Conservation (phyloP, 306 rosid genomes). For the Rosa rugosa region DNA sequence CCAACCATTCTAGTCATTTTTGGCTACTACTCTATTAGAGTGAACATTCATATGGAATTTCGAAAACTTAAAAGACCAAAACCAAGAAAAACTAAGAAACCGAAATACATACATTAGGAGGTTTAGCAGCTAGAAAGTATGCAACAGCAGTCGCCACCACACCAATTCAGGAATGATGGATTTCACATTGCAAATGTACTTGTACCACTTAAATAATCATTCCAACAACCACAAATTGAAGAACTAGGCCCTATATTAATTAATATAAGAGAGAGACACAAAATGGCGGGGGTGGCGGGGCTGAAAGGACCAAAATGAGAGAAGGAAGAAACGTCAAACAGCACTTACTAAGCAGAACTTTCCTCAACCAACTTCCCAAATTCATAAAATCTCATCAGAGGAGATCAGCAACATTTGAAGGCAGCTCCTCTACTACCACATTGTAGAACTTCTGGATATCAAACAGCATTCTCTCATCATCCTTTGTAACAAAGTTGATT, state of each 20-base stretch:
- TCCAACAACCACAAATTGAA: slow-evolving; percentile 31
- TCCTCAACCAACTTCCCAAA: slow-evolving; percentile 22
- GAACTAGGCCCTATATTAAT: slow-evolving; percentile 31
- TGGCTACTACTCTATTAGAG: background rate
- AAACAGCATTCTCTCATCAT: slow-evolving; percentile 64
- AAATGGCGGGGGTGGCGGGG: background rate
- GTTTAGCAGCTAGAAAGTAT: slow-evolving; percentile 27
- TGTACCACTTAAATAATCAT: slow-evolving; percentile 26
- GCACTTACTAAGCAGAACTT: slow-evolving; percentile 33
- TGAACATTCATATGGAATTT: background rate
- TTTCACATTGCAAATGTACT: slow-evolving; percentile 34
- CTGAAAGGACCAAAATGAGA: background rate
- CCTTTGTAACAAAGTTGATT: slow-evolving; percentile 64
- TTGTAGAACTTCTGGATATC: slow-evolving; percentile 85
- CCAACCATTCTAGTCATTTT: background rate
- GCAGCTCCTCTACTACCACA: slow-evolving; percentile 74
- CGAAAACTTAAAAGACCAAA: background rate
- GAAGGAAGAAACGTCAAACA: slow-evolving; percentile 22
- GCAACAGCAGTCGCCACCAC: slow-evolving; percentile 25
- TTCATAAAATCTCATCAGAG: slow-evolving; percentile 58
- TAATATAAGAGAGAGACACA: slow-evolving; percentile 24
- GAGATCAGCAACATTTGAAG: slow-evolving; percentile 77
- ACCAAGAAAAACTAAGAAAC: background rate
- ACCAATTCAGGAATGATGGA: slow-evolving; percentile 30
- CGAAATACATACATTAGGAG: slow-evolving; percentile 16